Percentiles rank a stretch among this genome's conserved stretches.
These are phyloP conservation scores for Boehmeria nivea DNA, from an alignment of 306 rosid species.

Conservation along the genomic window DNA sequence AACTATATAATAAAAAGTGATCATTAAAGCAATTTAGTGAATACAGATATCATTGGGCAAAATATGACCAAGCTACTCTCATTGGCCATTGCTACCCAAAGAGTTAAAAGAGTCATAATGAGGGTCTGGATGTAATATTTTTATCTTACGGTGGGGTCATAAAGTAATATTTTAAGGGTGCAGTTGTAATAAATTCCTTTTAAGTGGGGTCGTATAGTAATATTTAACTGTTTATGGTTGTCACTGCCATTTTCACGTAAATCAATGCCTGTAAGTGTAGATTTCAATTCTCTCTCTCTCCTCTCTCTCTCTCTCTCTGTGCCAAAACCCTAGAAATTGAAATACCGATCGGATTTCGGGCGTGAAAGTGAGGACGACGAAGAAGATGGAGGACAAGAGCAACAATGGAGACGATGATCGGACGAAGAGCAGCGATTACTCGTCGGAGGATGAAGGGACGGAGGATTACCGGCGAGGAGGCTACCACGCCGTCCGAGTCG, in stretches of 20 bases:
- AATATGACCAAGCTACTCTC: no score
- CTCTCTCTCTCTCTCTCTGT: background rate
- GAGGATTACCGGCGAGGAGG: conserved; percentile 97
- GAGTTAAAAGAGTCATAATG: no score
- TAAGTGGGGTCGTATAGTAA: background rate
- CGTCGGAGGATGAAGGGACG: conserved; percentile 96
- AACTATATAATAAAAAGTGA: background rate
- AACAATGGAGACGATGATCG: conserved; percentile 44
- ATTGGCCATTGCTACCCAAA: no score
- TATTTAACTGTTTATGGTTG: background rate
- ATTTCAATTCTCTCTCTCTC: background rate
- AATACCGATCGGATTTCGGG: no score
- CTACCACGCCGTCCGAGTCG: conserved; percentile 85
- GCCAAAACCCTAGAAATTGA: conserved; percentile 13
- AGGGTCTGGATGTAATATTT: no score
- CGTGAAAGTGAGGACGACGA: conserved; percentile 4
- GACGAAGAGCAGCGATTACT: conserved; percentile 79
- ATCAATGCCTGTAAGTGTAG: background rate
- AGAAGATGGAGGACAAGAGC: conserved; percentile 49
- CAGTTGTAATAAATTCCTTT: background rate
- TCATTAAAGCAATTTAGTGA: no score
- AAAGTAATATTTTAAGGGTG: background rate
- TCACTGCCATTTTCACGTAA: background rate
- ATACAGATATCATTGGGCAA: no score
- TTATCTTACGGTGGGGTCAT: no score